Evolutionary conservation across 2,329 filamentous ascomycete genomes (phyloP), one percentile per base, ranked within the genome.

Genomic region (Cryphonectria parasitica): DNA sequence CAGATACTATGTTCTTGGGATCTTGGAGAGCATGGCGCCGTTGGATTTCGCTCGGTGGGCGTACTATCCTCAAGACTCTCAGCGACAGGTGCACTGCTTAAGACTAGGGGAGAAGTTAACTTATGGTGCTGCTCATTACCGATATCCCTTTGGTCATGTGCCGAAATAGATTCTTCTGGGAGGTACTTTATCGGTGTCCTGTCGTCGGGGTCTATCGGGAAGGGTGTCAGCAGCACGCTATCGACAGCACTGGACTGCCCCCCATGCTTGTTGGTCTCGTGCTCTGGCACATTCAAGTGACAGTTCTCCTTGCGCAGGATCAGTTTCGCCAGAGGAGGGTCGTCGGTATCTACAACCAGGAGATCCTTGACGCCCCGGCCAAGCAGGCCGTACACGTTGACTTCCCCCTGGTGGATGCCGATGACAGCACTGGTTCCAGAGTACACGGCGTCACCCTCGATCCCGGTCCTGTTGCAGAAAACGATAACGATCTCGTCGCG

Each of bases 341-440:
- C 64, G 4, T 79, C 79, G 45, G 87, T 86, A 77, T 91, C 87
- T 2, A 90, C 86, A 0, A 91, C 79, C 60, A 91, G 77, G 64
- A 90, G 79, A 62, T 85, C 85, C 77, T 90, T 87, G 73, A 89
- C 87, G 2, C 84, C 87, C 73, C 89, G 88, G 2, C 89, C 89
- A 54, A 90, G 79, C 2, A 89, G 82, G 19, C 89, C 89, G 71
- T 87, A 90, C 3, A 91, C 83, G 68, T 81, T 87, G 7, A 91
- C 87, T 65, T 85, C 84, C 0, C 88, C 89, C 49, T 81, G 78
- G 61, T 87, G 82, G 65, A 92, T 86, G 36, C 86, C 86, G 68
- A 92, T 79, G 0, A 91, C 87, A 17, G 86, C 85, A 73, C 87
- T 90, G 25, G 87, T 91, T 1, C 90, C 90, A 5, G 90, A 88